Evolutionary conservation across 2,329 filamentous ascomycete species (phyloP), one percentile per base, ranked within the genome.

Genomic region (Plenodomus biglobosus): DNA sequence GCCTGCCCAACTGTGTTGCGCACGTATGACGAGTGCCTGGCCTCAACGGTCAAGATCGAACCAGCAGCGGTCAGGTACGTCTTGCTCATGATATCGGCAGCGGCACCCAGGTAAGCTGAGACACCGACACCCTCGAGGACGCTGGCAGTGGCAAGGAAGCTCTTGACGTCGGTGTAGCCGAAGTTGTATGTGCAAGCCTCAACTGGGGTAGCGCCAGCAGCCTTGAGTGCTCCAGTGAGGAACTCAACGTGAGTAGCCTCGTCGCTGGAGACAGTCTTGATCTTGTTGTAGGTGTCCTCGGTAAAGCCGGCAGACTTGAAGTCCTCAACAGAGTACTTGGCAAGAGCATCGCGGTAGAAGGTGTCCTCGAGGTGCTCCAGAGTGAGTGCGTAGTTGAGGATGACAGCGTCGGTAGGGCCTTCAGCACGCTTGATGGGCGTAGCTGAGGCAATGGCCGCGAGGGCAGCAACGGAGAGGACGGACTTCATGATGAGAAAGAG

Each of bases 21-120:
- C 55, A 86, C 73, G 72, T 84, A 85, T 3, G 85, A 74, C 1
- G 79, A 80, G 73, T 88, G 85, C 8, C 85, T 79, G 24, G 85
- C 78, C 61, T 87, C 85, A 46, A 86, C 79, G 22, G 82, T 82
- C 27, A 88, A 74, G 61, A 88, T 84, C 46, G 79, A 80, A 20
- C 80, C 84, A 1, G 84, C 85, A 3, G 78, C 79, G 0, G 80
- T 80, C 38, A 87, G 72, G 70, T 85, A 85, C 18, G 73, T 72
- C 53, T 82, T 78, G 65, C 78, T 76, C 51, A 79, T 76, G 53
- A 83, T 84, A 50, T 75, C 74, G 19, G 78, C 78, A 5, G 84
- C 84, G 16, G 83, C 84, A 38, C 83, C 82, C 38, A 87, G 78
- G 70, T 85, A 85, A 17, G 81, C 81, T 22, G 76, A 79, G 42